Conservation (phyloP, 163 green algal species). For the Coccomyxa subellipsoidea region DNA sequence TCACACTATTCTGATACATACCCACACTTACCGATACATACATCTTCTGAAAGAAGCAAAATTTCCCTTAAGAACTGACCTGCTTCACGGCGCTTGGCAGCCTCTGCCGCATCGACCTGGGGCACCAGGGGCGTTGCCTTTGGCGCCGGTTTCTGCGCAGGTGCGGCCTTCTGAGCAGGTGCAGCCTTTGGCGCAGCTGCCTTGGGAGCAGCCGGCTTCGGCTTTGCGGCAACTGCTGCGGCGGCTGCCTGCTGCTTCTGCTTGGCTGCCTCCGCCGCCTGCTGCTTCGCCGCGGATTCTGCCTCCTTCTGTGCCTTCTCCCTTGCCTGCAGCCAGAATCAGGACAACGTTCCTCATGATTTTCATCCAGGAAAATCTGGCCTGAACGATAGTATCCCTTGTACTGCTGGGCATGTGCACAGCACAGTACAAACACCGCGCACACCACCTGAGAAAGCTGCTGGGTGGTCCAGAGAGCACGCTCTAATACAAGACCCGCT, state of each 20-base stretch:
- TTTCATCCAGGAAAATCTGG: background rate
- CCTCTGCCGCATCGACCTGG: conserved; percentile 1
- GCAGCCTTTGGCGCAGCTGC: background rate
- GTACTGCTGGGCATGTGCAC: too few species aligned
- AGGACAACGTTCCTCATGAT: background rate
- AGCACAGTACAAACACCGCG: too few species aligned
- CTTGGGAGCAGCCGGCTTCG: background rate
- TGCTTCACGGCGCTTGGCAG: background rate
- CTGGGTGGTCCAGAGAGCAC: too few species aligned
- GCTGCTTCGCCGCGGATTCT: conserved; percentile 4
- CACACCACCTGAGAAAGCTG: too few species aligned
- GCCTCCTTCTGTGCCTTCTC: conserved; percentile 5
- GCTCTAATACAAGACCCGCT: too few species aligned
- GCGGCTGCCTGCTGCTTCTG: conserved; percentile 3
- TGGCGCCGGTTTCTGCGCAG: background rate
- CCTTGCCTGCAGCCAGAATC: background rate
- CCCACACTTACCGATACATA: too few species aligned
- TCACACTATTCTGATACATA: too few species aligned
- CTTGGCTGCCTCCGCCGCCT: background rate
- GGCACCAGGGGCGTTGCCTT: background rate
- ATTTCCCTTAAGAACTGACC: too few species aligned
- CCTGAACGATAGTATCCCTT: background rate
- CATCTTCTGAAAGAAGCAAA: too few species aligned
- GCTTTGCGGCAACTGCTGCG: background rate
- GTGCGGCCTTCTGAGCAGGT: background rate